Evolutionary conservation across 2,329 filamentous ascomycete species (phyloP), one percentile per base, ranked within the genome.

Genomic region (Diaporthe vaccinii): DNA sequence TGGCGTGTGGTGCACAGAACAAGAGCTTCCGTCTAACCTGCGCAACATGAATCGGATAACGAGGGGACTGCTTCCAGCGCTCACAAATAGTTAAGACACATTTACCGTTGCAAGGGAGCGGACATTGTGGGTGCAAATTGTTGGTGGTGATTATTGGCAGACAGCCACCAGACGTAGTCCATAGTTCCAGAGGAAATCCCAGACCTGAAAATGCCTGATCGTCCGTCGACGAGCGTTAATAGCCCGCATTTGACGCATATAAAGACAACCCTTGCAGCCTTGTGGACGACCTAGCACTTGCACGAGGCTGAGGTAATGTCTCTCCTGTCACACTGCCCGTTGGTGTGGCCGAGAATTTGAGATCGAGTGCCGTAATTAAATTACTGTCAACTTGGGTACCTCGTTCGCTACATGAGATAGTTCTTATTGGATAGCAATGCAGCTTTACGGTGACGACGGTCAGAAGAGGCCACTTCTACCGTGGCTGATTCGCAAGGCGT

Each of bases 141-240:
- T 31, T 0, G 53, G 31, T 20, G 53, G 0, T 53, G n/a, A n/a
- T 10, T 10, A 53, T 53, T 3, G n/a, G 14, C 10, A 39, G 36
- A 39, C 36, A 39, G 36, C 0, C 12, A 39, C 12, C 36, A 39
- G 36, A 39, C 2, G 9, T 57, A 34, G 25, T 17, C 41, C 41
- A 44, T 44, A 20, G 15, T 8, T 10, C 28, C 15, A 31, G 31
- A 10, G 31, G 14, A 14, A 57, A 28, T 14, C 53, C 4, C 2
- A 0, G 12, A n/a, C n/a, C 1, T 22, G 1, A 14, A 7, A 7
- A 34, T 1, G 9, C 17, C 17, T 39, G 5, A 39, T 8, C 9
- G 3, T 15, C 34, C 22, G 15, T 15, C 12, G 25, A 41, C 8
- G 22, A 61, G 17, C 0, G 1, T 25, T 22, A 1, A 12, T 1